Conservation (phyloP, 495 filamentous ascomycete genomes). For the Podospora australis region DNA sequence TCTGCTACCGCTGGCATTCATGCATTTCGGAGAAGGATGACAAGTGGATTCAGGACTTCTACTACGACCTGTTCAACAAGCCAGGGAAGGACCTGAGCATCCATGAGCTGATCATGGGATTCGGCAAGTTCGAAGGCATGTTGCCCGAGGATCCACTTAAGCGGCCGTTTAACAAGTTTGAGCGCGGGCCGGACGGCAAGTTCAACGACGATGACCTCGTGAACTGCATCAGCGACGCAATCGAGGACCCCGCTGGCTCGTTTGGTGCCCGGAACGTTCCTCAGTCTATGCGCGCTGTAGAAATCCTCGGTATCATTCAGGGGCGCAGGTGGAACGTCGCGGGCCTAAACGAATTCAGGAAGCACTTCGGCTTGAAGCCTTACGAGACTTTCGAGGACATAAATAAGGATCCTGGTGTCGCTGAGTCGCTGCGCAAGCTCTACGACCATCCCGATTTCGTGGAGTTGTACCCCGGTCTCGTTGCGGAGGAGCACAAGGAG, state of each 20-base stretch:
- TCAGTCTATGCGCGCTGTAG: conserved; percentile 61
- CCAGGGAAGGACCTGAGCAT: conserved; percentile 44
- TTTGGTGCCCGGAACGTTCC: conserved; percentile 74
- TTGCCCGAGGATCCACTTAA: conserved; percentile 57
- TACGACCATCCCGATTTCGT: conserved; percentile 69
- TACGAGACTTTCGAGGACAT: conserved; percentile 80
- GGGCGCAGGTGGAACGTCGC: conserved; percentile 76
- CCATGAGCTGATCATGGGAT: conserved; percentile 51
- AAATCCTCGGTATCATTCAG: conserved; percentile 82
- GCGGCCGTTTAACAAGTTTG: conserved; percentile 57
- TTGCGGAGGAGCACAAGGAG: conserved; percentile 73
- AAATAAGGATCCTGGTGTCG: conserved; percentile 69
- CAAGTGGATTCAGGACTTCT: conserved; percentile 64
- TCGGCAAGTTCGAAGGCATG: conserved; percentile 51
- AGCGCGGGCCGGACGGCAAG: conserved; percentile 52
- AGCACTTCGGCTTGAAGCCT: conserved; percentile 68
- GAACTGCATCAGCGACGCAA: conserved; percentile 55
- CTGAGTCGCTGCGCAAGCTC: conserved; percentile 61
- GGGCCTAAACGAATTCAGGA: conserved; percentile 80
- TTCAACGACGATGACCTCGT: conserved; percentile 65
- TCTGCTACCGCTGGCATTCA: conserved; percentile 73
- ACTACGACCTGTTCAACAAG: conserved; percentile 57
- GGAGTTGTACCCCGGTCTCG: conserved; percentile 75
- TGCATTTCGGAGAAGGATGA: conserved; percentile 68
- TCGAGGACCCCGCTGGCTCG: conserved; percentile 58